Base-by-base conservation (phyloP, 768 basidiomycete genomes). In the Lepiota venenata region DNA sequence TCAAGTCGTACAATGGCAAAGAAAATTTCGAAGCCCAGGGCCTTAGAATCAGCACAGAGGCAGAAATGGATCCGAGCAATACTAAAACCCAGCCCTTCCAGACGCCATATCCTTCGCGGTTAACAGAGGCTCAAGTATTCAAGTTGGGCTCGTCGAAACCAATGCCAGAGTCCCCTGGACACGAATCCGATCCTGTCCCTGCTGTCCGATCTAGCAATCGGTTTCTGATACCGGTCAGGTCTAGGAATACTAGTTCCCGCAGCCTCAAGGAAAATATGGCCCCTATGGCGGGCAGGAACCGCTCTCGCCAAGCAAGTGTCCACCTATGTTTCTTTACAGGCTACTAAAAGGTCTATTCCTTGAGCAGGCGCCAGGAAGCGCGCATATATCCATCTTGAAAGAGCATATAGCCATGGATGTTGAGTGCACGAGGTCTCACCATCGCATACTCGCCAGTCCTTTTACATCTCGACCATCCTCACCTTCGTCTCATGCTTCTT, bases 401-500 rank as follows among this genome's bases (percentile, higher is more conserved):
- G 32, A 32, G 10, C 32, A 32, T 32, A 32, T 11, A 32, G 3
- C 4, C 32, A 11, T 11, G 4, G 32, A 32, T 7, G 32, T 9
- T 32, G 40, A 27, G 9, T 1, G 25, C 27, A 8, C 29, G 7
- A 36, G 42, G 22, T 16, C 9, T 12, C 11, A 5, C 20, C 52
- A 12, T 9, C 46, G 37, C 46, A 64, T 69, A 8, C 62, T 69
- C 8, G 67, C 60, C 6, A 65, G 66, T 54, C 66, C 67, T 2
- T 66, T 66, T 36, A 53, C 61, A 15, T 64, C 67, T 12, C 57
- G 63, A 9, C 63, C 63, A 8, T 61, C 63, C 12, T 66, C 67
- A 8, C 66, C 67, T 4, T 50, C 55, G 9, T 22, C 35, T 16
- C 9, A 35, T 52, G 18, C 41, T 36, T 36, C 37, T 41, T 16